Conservation (phyloP, 495 filamentous ascomycete species). For the Arthonia radiata region DNA sequence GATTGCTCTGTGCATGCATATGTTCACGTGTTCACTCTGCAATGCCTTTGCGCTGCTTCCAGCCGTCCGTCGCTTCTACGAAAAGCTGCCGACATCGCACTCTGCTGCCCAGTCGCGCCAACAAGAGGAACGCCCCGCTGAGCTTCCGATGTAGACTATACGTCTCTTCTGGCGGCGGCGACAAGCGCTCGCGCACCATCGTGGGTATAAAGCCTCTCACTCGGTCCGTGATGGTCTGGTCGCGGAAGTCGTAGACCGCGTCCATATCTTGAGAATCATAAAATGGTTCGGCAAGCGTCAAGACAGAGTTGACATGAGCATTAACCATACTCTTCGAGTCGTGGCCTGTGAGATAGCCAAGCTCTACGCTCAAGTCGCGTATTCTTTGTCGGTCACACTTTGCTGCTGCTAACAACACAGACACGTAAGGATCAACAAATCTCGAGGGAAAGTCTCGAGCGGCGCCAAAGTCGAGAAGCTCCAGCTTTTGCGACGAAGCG, state of each 20-base stretch:
- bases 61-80: not conserved
- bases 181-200: constrained; percentile 71
- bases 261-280: constrained; percentile 31
- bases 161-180: constrained; percentile 90
- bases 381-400: constrained; percentile 36
- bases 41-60: too few species aligned
- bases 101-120: constrained; percentile 58
- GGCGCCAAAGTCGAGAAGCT: constrained; percentile 90
- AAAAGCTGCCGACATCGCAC: not conserved
- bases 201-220: constrained; percentile 67
- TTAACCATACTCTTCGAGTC: constrained; percentile 65
- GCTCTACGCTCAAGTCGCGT: constrained; percentile 41
- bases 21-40: too few species aligned
- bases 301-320: constrained; percentile 57
- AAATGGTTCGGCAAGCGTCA: constrained; percentile 86
- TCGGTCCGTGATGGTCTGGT: constrained; percentile 88
- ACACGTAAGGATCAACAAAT: constrained; percentile 60
- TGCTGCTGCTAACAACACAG: constrained; percentile 53
- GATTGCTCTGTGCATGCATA: too few species aligned
- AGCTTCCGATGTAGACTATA: constrained; percentile 90
- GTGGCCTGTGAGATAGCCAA: constrained; percentile 81
- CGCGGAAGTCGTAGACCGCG: constrained; percentile 68
- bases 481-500: constrained; percentile 38
- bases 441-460: constrained; percentile 56
- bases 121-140: constrained; percentile 85